These are phyloP conservation scores for Lentinula lateritia DNA, from an alignment of 768 basidiomycete genomes.

Conservation along the genomic window DNA sequence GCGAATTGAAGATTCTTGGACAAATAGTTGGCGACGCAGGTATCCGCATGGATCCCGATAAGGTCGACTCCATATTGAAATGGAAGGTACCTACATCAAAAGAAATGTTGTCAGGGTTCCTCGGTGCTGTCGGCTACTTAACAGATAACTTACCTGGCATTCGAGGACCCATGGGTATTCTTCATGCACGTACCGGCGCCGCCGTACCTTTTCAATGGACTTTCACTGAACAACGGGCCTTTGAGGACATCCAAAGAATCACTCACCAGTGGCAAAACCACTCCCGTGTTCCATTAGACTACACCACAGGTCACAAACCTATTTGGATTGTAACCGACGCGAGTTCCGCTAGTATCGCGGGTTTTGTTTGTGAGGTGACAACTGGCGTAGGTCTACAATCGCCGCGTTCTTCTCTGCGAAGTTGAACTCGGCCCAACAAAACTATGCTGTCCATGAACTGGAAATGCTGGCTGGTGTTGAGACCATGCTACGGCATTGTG, in stretches of 20 bases:
- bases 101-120: slow-evolving; percentile 21
- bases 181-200: slow-evolving; percentile 11
- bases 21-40: slow-evolving; percentile 17
- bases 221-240: slow-evolving; percentile 2
- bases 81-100: slow-evolving; percentile 20
- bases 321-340: slow-evolving; percentile 28
- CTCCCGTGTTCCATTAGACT: slow-evolving; percentile 15
- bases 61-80: slow-evolving; percentile 23
- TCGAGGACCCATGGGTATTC: slow-evolving; percentile 20
- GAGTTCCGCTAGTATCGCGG: slow-evolving; percentile 22
- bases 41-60: slow-evolving; percentile 26
- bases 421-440: slow-evolving; percentile 28
- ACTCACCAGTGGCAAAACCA: slow-evolving; percentile 10
- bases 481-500: slow-evolving; percentile 21
- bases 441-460: slow-evolving; percentile 33
- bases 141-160: slow-evolving; percentile 17
- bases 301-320: slow-evolving; percentile 6
- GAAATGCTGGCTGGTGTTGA: slow-evolving; percentile 32
- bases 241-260: neutral
- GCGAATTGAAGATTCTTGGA: slow-evolving; percentile 21
- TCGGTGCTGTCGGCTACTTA: slow-evolving; percentile 26
- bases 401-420: slow-evolving; percentile 31
- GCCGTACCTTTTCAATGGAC: slow-evolving; percentile 3
- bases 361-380: slow-evolving; percentile 17
- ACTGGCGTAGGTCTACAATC: slow-evolving; percentile 19